Evolutionary conservation across 2,329 filamentous ascomycete genomes (phyloP).

Genomic region (Fusarium pseudoanthophilum): DNA sequence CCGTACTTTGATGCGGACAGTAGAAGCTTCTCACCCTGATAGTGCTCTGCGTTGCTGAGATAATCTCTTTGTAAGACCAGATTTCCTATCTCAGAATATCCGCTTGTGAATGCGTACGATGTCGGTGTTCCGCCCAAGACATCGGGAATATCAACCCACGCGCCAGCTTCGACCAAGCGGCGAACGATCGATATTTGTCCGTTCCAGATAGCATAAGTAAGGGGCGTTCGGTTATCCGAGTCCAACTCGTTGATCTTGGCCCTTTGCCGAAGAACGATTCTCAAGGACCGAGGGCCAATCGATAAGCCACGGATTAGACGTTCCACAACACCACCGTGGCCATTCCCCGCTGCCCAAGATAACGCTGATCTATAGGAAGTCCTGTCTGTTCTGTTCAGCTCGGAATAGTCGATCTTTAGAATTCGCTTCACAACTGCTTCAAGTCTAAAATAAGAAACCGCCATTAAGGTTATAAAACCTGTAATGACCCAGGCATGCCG

Average conservation of each 20-base stretch:
- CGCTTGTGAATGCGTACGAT: background rate
- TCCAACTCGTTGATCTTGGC: background rate
- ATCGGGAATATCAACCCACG: background rate
- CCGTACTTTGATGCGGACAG: background rate
- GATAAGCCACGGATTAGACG: background rate
- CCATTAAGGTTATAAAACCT: background rate
- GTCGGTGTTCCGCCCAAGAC: background rate
- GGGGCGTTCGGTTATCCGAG: background rate
- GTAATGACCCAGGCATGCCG: rapidly evolving
- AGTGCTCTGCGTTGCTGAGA: rapidly evolving
- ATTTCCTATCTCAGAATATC: rapidly evolving
- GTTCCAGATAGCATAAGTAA: background rate
- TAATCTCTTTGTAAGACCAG: rapidly evolving
- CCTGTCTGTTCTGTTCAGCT: background rate
- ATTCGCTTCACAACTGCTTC: background rate
- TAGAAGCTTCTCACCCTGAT: background rate
- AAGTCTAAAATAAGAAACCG: background rate
- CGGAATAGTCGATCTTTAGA: background rate
- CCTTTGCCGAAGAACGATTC: background rate
- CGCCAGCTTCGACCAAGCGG: background rate
- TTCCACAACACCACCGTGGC: background rate
- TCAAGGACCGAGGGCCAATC: background rate
- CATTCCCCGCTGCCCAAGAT: background rate
- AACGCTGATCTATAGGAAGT: background rate
- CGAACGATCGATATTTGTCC: background rate